Conservation (phyloP, 1,284 basidiomycete species). For the Moesziomyces antarcticus region DNA sequence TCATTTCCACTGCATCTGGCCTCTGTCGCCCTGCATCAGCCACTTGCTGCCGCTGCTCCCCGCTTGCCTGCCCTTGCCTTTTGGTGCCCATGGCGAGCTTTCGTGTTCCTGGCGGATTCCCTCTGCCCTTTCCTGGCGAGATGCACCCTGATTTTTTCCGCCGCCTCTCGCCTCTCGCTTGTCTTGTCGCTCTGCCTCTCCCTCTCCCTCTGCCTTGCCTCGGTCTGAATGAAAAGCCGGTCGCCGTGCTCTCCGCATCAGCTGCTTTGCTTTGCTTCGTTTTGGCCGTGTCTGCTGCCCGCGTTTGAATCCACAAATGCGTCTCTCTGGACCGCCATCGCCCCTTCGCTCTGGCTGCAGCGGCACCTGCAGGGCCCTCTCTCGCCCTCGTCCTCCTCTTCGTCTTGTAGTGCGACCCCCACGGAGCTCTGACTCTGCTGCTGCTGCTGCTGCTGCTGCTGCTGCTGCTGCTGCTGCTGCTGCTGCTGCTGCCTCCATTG, state of each 20-base stretch:
- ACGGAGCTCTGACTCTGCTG: no score
- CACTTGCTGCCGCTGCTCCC: neutral
- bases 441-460: no score
- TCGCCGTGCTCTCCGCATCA: slow-evolving; percentile 14
- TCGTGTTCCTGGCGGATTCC: slow-evolving; percentile 11
- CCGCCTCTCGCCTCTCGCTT: neutral
- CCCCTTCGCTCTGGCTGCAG: no score
- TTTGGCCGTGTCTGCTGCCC: slow-evolving; percentile 1
- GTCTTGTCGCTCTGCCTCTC: neutral
- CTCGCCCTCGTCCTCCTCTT: neutral
- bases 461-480: no score
- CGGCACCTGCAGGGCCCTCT: no score
- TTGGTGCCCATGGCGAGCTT: neutral
- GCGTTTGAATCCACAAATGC: neutral
- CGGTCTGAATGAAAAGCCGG: slow-evolving; percentile 8
- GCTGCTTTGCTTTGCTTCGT: slow-evolving; percentile 2
- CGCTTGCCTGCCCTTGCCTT: slow-evolving; percentile 4
- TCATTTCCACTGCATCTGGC: no score
- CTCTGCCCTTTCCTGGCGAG: neutral
- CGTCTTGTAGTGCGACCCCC: neutral
- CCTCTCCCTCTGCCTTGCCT: neutral
- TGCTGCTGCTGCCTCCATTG: no score
- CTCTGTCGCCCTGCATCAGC: slow-evolving; percentile 1
- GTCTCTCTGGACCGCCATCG: neutral
- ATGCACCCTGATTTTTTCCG: slow-evolving; percentile 9